A percentile compares a stretch with the other conserved stretches of the same genome.
phyloP scores from a whole-genome alignment of 768 basidiomycete genomes.

The Agaricus sinodeliciosus region DNA sequence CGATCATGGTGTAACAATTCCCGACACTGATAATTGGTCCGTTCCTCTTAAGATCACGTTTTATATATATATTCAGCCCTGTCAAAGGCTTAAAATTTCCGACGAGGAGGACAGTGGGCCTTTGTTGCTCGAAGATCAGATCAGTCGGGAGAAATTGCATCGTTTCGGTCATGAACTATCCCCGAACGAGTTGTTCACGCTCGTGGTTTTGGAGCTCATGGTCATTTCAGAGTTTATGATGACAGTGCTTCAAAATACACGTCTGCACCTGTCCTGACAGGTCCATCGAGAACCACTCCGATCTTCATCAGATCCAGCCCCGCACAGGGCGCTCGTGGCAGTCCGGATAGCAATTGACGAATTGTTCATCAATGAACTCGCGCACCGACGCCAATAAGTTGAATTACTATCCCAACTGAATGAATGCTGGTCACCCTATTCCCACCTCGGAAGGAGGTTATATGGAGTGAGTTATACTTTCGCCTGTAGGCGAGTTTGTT shows the following conservation, averaged over 20 bases:
- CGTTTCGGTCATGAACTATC: constrained; percentile 84
- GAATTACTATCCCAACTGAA: constrained; percentile 85
- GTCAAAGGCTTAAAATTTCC: constrained; percentile 46
- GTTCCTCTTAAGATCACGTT: constrained; percentile 11
- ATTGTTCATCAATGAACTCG: constrained; percentile 28
- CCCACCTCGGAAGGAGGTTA: constrained; percentile 50
- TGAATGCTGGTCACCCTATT: constrained; percentile 40
- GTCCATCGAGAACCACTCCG: constrained; percentile 65
- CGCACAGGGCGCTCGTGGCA: constrained; percentile 76
- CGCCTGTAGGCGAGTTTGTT: no score
- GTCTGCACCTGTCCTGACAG: constrained; percentile 63
- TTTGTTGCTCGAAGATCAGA: constrained; percentile 71
- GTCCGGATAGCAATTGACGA: constrained; percentile 47
- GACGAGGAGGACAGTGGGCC: constrained; percentile 52
- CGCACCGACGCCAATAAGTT: constrained; percentile 50
- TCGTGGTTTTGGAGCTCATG: constrained; percentile 75
- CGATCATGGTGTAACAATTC: constrained; percentile 52
- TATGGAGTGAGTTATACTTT: constrained; percentile 33
- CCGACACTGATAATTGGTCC: constrained; percentile 64
- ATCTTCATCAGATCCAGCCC: constrained; percentile 84
- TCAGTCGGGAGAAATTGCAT: constrained; percentile 68
- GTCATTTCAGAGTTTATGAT: constrained; percentile 72
- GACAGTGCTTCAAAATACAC: constrained; percentile 67
- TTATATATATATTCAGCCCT: background rate
- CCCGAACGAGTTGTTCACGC: constrained; percentile 78